Base-by-base conservation (phyloP, 768 basidiomycete genomes). In the Rhizopogon salebrosus region DNA sequence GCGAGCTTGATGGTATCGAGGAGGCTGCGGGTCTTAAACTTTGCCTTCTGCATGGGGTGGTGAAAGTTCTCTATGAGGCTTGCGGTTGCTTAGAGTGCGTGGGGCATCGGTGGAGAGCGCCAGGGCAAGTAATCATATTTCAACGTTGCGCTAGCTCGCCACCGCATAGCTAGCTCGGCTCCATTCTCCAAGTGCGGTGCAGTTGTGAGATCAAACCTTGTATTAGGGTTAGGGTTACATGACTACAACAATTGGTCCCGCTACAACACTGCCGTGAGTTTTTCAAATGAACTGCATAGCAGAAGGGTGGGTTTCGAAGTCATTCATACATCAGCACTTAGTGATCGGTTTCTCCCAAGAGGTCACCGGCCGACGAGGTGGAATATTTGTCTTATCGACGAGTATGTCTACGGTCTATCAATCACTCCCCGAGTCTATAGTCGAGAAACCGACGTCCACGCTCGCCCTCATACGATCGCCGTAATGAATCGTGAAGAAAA, bases 401-500 rank as follows among this genome's bases (percentile, higher is more conserved):
- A n/a, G n/a, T n/a, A n/a, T n/a, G n/a, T n/a, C n/a, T n/a, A n/a
- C n/a, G n/a, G n/a, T 51, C 26, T 4, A 29, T 51, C 43, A 77
- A 49, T 74, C 74, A 22, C 63, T 69, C 2, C n/a, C n/a, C n/a
- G n/a, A n/a, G n/a, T 70, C 63, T 8, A 61, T 63, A 0, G 74
- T 77, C 1, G 82, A 78, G 58, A 75, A 85, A 3, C 78, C 83
- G 7, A 84, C 66, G 57, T 87, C 79, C 6, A 76, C 66, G 71
- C 76, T 81, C 0, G 74, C 76, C 38, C 85, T 73, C 71, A 87
- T 75, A 49, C 72, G 68, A 26, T 75, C 74, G 3, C 84, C 85
- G 40, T 85, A 81, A 18, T 66, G 70, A 41, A 87, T 80, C 3
- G 77, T 79, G 16, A 73, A 55, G 70, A 72, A 76, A 3, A 87